Base-by-base conservation (phyloP, 805 yeast genomes). In the Ascoidea asiatica region DNA sequence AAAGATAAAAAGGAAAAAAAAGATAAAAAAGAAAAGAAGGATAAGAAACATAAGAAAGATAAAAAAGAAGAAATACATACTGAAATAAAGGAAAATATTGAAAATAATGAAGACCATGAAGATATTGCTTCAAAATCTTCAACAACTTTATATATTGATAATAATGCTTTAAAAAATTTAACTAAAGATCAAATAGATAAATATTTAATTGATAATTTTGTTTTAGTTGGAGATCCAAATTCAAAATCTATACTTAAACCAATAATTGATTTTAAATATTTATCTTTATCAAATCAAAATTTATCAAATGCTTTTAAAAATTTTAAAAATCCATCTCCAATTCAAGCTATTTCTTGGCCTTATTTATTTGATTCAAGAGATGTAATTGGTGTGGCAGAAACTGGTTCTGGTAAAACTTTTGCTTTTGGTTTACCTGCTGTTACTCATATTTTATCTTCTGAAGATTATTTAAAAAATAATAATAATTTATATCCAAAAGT, bases 341-440 rank as follows among this genome's bases (percentile, higher is more conserved):
- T 90, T 54, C 98, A 90, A 67, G 75, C 95, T 29, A 86, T 78
- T 40, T 75, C 97, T 6, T 92, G 97, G 97, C 97, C 98, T 51
- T 87, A 77, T 57, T 65, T 90, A 44, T 65, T 88, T 43, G 65
- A 75, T 19, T 82, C 83, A 17, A 73, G 80, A 47, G 98, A 90
- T 59, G 95, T 89, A 21, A 76, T 90, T 52, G 98, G 97, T 61
- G 95, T 90, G 51, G 98, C 98, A 13, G 97, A 90, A 65, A 90
- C 98, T 3, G 98, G 98, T 37, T 86, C 96, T 1, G 98, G 98
- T 57, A 90, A 90, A 63, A 90, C 98, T 0, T 81, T 90, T 64
- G 97, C 96, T 0, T 92, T 90, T 60, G 95, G 96, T 60, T 92
- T 92, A 29, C 98, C 99, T 41, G 96, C 97, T n/a, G 73, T 90